Evolutionary conservation across 345 rosid species (phyloP).

Genomic region (Arabidopsis suecica): DNA sequence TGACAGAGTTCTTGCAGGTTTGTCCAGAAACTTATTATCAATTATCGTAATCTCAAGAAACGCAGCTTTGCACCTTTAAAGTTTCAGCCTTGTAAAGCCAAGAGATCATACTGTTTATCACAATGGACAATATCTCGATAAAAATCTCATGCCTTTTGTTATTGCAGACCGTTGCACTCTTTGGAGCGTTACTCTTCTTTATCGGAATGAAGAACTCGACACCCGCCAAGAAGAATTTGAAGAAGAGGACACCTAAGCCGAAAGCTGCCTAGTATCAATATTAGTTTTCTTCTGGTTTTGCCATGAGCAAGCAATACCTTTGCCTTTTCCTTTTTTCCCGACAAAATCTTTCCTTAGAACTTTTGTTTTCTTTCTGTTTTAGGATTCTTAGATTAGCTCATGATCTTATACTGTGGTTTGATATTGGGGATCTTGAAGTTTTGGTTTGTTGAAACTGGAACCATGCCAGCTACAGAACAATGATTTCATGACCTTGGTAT

Average conservation of each 20-base stretch:
- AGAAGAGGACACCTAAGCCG: conserved; percentile 64
- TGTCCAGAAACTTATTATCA: neutral
- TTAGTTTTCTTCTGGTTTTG: conserved; percentile 22
- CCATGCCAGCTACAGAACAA: conserved; percentile 10
- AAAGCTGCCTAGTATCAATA: conserved; percentile 51
- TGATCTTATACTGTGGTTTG: conserved; percentile 1
- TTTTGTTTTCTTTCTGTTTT: conserved; percentile 20
- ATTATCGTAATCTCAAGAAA: neutral
- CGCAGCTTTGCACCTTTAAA: neutral
- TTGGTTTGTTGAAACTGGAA: conserved; percentile 29
- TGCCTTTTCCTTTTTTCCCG: neutral
- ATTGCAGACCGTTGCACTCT: conserved; percentile 74
- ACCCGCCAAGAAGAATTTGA: conserved; percentile 52
- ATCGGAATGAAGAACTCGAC: conserved; percentile 83
- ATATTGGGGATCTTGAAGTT: conserved; percentile 23
- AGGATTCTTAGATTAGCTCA: conserved; percentile 36
- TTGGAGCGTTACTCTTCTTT: conserved; percentile 90
- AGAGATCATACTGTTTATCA: neutral
- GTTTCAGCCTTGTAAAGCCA: neutral
- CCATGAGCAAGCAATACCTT: conserved; percentile 15
- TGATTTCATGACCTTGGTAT: neutral
- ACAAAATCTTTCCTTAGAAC: conserved; percentile 11
- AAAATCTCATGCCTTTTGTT: neutral
- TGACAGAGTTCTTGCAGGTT: conserved; percentile 74
- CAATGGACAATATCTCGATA: neutral